Conservation (phyloP, 495 filamentous ascomycete genomes). For the Tuber umbilicatum region DNA sequence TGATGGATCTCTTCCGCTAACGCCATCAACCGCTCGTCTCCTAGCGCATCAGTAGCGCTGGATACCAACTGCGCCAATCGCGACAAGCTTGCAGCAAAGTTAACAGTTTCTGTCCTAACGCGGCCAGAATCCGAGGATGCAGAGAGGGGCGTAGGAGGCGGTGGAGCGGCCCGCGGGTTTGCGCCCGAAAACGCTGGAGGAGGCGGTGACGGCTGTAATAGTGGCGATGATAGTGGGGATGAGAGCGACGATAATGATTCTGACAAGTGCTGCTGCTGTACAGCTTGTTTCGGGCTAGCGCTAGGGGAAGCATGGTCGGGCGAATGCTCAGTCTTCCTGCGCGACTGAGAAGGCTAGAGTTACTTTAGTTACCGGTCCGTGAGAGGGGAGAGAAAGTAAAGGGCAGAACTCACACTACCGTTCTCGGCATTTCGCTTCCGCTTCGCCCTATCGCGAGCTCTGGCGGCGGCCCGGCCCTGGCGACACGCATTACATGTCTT, state of each 20-base stretch:
- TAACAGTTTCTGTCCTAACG: neutral
- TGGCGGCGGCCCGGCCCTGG: neutral
- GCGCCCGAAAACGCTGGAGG: neutral
- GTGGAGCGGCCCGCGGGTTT: neutral
- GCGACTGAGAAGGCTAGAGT: neutral
- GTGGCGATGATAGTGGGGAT: neutral
- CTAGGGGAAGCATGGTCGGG: neutral
- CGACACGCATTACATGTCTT: neutral
- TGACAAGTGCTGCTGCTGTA: neutral
- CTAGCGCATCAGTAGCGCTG: slow-evolving; percentile 19
- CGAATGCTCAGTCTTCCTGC: neutral
- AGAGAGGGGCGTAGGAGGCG: neutral
- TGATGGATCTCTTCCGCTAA: slow-evolving; percentile 31
- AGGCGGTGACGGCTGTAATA: neutral
- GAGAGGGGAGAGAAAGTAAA: neutral
- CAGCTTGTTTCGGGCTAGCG: neutral
- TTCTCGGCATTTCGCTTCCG: neutral
- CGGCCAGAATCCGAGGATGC: neutral
- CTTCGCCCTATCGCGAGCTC: neutral
- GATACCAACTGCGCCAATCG: slow-evolving; percentile 22
- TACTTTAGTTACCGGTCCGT: neutral
- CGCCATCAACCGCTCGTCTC: slow-evolving; percentile 21
- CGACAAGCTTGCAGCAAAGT: slow-evolving; percentile 21
- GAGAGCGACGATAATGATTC: too few species aligned
- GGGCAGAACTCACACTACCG: neutral